Evolutionary conservation across 1,284 basidiomycete genomes (phyloP), one percentile per base, ranked within the genome.

Genomic region (Rhodotorula sp.): DNA sequence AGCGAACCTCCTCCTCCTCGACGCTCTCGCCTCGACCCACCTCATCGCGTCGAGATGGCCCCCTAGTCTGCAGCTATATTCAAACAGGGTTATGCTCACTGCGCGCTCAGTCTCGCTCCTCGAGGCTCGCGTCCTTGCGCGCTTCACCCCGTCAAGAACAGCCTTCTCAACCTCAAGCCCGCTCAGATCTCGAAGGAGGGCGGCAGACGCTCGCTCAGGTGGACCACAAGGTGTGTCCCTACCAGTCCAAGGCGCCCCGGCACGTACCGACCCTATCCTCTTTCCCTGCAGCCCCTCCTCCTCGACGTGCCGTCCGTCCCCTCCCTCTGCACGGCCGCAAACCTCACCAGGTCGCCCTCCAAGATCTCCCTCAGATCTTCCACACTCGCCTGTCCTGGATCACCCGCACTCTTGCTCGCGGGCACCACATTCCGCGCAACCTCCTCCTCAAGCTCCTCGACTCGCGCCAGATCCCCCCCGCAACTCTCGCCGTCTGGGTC

Each of bases 361-460:
- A 36, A 34, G 36, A 46, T 7, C 53, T 62, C 37, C 62, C 53
- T 1, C 32, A 21, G 32, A 54, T 73, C 53, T 74, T 69, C 55
- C 57, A 66, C 10, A 51, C 58, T 1, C 62, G 71, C 9, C 69
- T 69, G 1, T 68, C 71, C 58, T 66, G 69, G 64, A 59, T 75
- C 69, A 61, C 66, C 15, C 62, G 39, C 29, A 51, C 53, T 19
- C 66, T 75, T 55, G 64, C 64, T 1, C n/a, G 46, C 15, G 74
- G 74, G 29, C 39, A 37, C n/a, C 41, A 57, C 46, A 53, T 75
- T 54, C 71, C 71, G 25, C 60, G 60, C 4, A 32, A 66, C n/a
- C 57, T 70, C 63, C 69, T 75, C 39, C 67, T 54, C 54, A 60
- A 54, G 8, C 36, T 72, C 53, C 66, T 75, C 61, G 32, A 27